phyloP scores from a whole-genome alignment of 2,329 filamentous ascomycete genomes.

The Tricladium varicosporioides region DNA sequence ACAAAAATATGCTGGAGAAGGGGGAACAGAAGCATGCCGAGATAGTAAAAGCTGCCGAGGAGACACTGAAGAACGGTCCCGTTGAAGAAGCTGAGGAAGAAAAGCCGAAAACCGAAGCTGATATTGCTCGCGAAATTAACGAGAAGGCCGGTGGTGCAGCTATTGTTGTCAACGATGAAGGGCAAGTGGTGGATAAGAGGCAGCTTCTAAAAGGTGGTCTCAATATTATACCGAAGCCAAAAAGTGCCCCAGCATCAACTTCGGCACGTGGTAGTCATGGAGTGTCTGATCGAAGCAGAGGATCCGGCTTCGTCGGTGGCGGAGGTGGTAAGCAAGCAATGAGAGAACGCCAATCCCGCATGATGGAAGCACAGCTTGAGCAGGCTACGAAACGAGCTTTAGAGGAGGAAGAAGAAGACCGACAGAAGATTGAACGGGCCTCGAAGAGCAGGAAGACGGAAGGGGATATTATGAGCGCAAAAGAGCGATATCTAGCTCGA shows the following conservation, averaged over 20 bases:
- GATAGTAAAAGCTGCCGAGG: slow-evolving; percentile 66
- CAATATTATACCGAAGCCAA: slow-evolving; percentile 67
- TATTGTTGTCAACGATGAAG: slow-evolving; percentile 76
- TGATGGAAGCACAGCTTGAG: slow-evolving; percentile 77
- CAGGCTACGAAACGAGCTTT: slow-evolving; percentile 68
- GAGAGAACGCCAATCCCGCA: slow-evolving; percentile 72
- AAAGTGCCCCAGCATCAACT: slow-evolving; percentile 37
- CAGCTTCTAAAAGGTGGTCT: slow-evolving; percentile 74
- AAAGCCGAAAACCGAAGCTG: slow-evolving; percentile 54
- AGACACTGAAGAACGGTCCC: slow-evolving; percentile 45
- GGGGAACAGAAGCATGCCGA: slow-evolving; percentile 69
- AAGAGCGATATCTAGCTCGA: slow-evolving; percentile 75
- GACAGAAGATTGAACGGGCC: slow-evolving; percentile 59
- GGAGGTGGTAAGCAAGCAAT: slow-evolving; percentile 60
- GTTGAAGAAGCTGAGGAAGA: slow-evolving; percentile 39
- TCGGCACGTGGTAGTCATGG: slow-evolving; percentile 18
- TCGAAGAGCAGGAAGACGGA: slow-evolving; percentile 78
- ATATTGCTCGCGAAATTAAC: slow-evolving; percentile 67
- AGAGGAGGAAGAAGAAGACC: slow-evolving; percentile 66
- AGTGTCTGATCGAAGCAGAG: slow-evolving; percentile 27
- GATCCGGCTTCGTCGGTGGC: slow-evolving; percentile 40
- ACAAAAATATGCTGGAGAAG: slow-evolving; percentile 69
- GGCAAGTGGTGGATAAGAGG: slow-evolving; percentile 80
- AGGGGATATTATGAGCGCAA: slow-evolving; percentile 72
- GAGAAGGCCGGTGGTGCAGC: slow-evolving; percentile 51